Conservation (phyloP, 176 grass and related monocot genomes). For the Phoenix dactylifera region DNA sequence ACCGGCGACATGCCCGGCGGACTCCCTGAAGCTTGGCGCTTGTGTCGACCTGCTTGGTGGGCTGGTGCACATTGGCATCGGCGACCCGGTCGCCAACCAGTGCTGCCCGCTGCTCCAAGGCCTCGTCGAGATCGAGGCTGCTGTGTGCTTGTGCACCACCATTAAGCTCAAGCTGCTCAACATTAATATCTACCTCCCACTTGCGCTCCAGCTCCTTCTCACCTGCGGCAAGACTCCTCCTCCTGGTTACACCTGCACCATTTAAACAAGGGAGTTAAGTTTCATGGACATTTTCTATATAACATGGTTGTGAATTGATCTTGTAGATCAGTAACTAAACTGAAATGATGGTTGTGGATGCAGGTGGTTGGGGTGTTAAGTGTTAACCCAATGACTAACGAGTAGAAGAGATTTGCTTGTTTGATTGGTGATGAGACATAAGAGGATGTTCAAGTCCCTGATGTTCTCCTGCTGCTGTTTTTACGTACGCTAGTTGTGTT, state of each 20-base stretch:
- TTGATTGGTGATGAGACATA: neutral
- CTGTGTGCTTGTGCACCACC: slow-evolving; percentile 90
- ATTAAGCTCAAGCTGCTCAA: slow-evolving; percentile 90
- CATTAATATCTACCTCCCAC: slow-evolving; percentile 87
- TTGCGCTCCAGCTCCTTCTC: slow-evolving; percentile 89
- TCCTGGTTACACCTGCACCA: slow-evolving; percentile 69
- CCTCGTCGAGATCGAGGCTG: slow-evolving; percentile 83
- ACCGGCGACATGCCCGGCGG: slow-evolving; percentile 47
- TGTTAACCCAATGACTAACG: neutral
- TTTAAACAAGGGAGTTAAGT: slow-evolving; percentile 20
- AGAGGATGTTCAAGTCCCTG: neutral
- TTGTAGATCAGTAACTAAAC: too few relatives aligned
- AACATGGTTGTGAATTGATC: too few relatives aligned
- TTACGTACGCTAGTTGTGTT: neutral
- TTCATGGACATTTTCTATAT: too few relatives aligned
- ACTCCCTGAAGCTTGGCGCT: slow-evolving; percentile 79
- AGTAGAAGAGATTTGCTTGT: neutral
- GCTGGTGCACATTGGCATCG: slow-evolving; percentile 81
- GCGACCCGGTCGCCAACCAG: slow-evolving; percentile 76
- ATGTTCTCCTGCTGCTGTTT: neutral
- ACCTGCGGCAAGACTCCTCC: slow-evolving; percentile 91
- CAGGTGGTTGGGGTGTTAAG: neutral
- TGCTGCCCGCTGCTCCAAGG: slow-evolving; percentile 86
- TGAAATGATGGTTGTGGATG: neutral
- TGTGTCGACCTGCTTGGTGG: slow-evolving; percentile 94